phyloP scores from a whole-genome alignment of 2,329 filamentous ascomycete genomes.

The Diaporthe ilicicola region DNA sequence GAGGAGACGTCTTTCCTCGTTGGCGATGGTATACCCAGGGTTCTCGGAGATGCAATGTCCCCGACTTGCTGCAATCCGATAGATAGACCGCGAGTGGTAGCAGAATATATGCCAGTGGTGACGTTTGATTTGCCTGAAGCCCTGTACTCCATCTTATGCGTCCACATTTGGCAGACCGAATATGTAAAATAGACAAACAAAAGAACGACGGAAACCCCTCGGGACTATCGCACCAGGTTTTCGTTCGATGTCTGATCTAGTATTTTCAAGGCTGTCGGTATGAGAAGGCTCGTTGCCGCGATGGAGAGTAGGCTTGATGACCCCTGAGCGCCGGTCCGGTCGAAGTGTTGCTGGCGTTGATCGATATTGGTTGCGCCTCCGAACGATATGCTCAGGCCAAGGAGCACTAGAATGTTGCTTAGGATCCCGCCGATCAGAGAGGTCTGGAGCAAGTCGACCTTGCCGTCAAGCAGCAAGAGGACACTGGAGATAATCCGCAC shows the following conservation, averaged over 20 bases:
- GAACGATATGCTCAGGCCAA: conserved; percentile 21
- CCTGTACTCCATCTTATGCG: conserved; percentile 7
- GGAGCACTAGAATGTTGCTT: conserved; percentile 23
- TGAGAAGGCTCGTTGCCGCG: conserved; percentile 21
- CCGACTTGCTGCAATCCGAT: background rate
- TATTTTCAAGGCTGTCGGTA: conserved; percentile 20
- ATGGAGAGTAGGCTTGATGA: conserved; percentile 20
- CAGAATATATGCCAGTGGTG: background rate
- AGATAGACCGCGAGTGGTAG: background rate
- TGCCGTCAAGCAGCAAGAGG: conserved; percentile 1
- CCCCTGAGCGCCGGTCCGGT: conserved; percentile 9
- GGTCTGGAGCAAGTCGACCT: conserved; percentile 20
- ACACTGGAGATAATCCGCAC: conserved; percentile 16
- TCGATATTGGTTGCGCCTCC: conserved; percentile 12
- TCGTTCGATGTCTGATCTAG: conserved; percentile 17
- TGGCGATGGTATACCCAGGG: background rate
- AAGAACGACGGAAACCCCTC: conserved; percentile 13
- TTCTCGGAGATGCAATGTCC: background rate
- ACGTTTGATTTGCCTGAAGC: background rate
- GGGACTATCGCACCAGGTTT: conserved; percentile 12
- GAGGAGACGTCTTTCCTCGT: background rate
- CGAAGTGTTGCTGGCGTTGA: conserved; percentile 1
- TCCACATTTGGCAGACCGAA: conserved; percentile 22
- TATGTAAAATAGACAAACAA: conserved; percentile 22
- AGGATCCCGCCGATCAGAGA: conserved; percentile 27